A percentile compares a stretch with the other conserved stretches of the same genome.
phyloP scores from a whole-genome alignment of 2,329 filamentous ascomycete genomes.

The Clathrospora elynae region DNA sequence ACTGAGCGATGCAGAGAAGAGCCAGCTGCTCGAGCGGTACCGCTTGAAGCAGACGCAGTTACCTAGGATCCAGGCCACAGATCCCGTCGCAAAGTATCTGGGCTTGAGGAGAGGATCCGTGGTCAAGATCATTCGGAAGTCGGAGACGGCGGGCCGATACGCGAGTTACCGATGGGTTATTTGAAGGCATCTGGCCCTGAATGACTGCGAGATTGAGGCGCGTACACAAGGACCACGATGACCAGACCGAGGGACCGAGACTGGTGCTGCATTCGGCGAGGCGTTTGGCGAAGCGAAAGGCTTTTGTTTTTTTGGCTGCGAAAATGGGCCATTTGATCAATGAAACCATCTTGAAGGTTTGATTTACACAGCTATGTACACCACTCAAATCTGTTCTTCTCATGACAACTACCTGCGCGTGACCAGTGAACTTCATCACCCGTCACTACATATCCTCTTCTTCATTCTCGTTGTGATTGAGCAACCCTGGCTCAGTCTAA shows the following conservation, averaged over 20 bases:
- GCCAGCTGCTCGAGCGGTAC: constrained; percentile 82
- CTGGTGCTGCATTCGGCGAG: constrained; percentile 33
- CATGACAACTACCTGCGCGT: neutral
- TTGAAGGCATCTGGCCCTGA: constrained; percentile 13
- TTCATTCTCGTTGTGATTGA: no score
- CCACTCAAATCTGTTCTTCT: constrained; percentile 3
- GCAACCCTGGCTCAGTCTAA: no score
- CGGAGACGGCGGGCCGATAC: constrained; percentile 94
- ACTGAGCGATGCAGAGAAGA: constrained; percentile 88
- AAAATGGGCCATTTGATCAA: no score
- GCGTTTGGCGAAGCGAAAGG: constrained; percentile 38
- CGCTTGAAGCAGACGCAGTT: constrained; percentile 96
- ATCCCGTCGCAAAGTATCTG: constrained; percentile 90
- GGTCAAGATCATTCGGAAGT: constrained; percentile 96
- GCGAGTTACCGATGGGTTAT: constrained; percentile 84
- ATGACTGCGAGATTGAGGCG: neutral
- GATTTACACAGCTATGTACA: constrained; percentile 14
- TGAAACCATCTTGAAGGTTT: no score
- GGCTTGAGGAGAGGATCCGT: constrained; percentile 90
- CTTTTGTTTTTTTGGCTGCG: constrained; percentile 9
- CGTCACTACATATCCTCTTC: no score
- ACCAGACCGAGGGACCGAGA: constrained; percentile 6
- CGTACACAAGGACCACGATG: neutral
- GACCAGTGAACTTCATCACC: no score
- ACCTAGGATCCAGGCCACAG: constrained; percentile 85